These are phyloP conservation scores for Aspergillus nomiae DNA, from an alignment of 2,329 filamentous ascomycete genomes.

Conservation along the genomic window DNA sequence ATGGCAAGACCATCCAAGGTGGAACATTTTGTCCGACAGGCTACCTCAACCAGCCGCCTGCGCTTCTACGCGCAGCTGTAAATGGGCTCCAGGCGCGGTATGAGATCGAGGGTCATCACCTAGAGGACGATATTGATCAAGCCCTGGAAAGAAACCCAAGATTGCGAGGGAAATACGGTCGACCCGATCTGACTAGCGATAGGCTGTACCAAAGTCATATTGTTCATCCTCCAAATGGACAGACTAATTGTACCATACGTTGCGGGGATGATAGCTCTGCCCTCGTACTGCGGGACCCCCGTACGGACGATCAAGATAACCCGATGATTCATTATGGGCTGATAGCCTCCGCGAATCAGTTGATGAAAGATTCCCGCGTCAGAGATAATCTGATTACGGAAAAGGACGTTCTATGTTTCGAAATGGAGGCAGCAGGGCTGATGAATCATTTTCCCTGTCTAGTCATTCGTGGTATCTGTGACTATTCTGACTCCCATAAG, in stretches of 20 bases:
- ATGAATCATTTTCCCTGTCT: background rate
- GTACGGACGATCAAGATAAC: no score
- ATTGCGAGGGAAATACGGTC: no score
- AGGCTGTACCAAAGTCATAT: no score
- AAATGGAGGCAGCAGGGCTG: background rate
- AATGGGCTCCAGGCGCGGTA: no score
- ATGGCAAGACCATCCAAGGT: background rate
- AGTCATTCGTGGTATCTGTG: constrained; percentile 5
- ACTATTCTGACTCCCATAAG: constrained; percentile 1
- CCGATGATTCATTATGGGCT: background rate
- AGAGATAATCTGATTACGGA: background rate
- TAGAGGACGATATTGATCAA: no score
- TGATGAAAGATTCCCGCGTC: background rate
- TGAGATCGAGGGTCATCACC: no score
- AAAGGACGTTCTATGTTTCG: background rate
- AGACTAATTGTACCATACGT: no score
- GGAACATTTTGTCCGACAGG: background rate
- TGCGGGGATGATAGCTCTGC: no score
- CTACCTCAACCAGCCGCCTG: background rate
- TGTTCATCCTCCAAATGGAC: no score
- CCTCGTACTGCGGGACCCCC: background rate
- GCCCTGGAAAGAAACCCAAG: no score
- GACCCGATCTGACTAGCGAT: no score
- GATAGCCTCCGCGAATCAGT: background rate
- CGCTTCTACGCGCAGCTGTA: no score